These are phyloP conservation scores for Arthrobotrys iridis DNA, from an alignment of 2,329 filamentous ascomycete species.

Conservation along the genomic window DNA sequence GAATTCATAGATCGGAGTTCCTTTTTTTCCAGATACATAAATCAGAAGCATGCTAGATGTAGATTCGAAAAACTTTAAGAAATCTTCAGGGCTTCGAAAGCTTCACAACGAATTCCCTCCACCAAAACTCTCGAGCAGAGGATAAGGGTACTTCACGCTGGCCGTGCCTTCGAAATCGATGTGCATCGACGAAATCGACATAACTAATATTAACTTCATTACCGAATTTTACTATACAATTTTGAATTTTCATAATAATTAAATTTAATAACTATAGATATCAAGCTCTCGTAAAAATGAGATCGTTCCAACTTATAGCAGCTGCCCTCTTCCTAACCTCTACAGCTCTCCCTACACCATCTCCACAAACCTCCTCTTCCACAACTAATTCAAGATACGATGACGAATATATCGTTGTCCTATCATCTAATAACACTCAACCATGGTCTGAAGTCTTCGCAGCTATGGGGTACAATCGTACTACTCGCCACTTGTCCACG, in stretches of 20 bases:
- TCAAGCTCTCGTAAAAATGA: too few species aligned
- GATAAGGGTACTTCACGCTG: background rate
- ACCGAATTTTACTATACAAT: too few species aligned
- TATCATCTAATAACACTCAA: slow-evolving; percentile 54
- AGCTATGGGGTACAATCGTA: slow-evolving; percentile 55
- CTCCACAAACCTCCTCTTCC: background rate
- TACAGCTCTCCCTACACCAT: background rate
- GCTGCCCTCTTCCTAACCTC: background rate
- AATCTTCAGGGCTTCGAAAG: slow-evolving; percentile 1
- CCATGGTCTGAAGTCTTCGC: slow-evolving; percentile 52
- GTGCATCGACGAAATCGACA: background rate
- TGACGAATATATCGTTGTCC: slow-evolving; percentile 55
- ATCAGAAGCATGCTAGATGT: too few species aligned
- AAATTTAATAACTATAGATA: too few species aligned
- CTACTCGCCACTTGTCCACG: slow-evolving; percentile 61
- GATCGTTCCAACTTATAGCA: background rate
- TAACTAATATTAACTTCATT: background rate
- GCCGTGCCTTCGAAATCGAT: background rate
- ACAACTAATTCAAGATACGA: background rate
- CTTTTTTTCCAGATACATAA: too few species aligned
- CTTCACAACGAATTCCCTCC: background rate
- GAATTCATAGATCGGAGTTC: too few species aligned
- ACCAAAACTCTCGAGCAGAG: background rate
- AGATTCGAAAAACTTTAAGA: too few species aligned
- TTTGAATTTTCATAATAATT: background rate